phyloP scores from a whole-genome alignment of 2,329 filamentous ascomycete species.

The Botrytis tulipae region DNA sequence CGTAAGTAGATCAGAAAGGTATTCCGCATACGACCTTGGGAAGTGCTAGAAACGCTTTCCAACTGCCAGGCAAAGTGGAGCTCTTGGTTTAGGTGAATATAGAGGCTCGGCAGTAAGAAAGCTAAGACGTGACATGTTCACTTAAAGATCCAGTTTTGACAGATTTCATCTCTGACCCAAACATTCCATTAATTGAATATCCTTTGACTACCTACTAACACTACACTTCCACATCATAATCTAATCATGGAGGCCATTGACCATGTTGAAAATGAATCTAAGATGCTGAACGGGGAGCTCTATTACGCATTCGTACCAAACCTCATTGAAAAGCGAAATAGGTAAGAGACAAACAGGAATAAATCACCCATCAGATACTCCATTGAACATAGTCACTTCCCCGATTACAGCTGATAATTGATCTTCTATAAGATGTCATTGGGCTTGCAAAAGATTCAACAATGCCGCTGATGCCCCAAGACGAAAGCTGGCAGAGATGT shows the following conservation, averaged over 20 bases:
- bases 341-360: constrained; percentile 32
- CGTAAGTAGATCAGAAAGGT: not conserved
- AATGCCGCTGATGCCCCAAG: constrained; percentile 57
- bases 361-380: not conserved
- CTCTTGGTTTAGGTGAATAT: not conserved
- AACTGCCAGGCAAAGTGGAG: constrained; percentile 1
- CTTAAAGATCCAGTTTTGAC: not conserved
- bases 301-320: constrained; percentile 73
- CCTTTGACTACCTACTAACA: not conserved
- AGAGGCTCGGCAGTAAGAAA: not conserved
- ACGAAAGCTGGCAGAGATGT: constrained; percentile 63
- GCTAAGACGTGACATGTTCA: not conserved
- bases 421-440: constrained; percentile 41
- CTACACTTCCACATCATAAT: not conserved
- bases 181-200: constrained; percentile 12
- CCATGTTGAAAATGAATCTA: constrained; percentile 48
- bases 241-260: constrained; percentile 38
- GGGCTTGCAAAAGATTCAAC: constrained; percentile 64
- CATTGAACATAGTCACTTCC: not conserved
- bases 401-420: not conserved
- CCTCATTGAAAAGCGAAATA: constrained; percentile 59
- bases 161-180: not conserved
- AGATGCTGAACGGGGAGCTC: constrained; percentile 67
- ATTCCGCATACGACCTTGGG: not conserved
- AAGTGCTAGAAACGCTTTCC: not conserved